A percentile compares a stretch with the other conserved stretches of the same genome.
Evolutionary conservation across 2,329 filamentous ascomycete species (phyloP).

Genomic region (Venturia aucupariae): DNA sequence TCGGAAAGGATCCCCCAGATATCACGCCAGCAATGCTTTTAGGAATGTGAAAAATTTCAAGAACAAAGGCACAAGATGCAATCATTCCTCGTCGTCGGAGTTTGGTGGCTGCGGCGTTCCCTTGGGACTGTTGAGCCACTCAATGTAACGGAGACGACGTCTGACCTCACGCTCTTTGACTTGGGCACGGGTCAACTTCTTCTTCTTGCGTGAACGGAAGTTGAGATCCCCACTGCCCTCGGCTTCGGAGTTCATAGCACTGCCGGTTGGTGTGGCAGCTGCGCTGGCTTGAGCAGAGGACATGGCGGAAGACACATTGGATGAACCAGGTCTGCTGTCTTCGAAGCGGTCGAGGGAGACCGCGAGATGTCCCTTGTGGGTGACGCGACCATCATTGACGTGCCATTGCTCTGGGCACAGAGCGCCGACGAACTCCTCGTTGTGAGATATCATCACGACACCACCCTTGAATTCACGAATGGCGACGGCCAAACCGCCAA

Average conservation of each 20-base stretch:
- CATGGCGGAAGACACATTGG: slow-evolving; percentile 39
- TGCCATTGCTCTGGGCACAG: slow-evolving; percentile 96
- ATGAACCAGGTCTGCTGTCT: slow-evolving; percentile 59
- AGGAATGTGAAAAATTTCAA: neutral
- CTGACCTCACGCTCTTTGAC: slow-evolving; percentile 87
- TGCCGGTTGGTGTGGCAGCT: slow-evolving; percentile 18
- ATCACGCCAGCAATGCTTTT: slow-evolving; percentile 6
- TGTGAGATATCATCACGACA: slow-evolving; percentile 98
- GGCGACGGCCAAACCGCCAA: slow-evolving; percentile 92
- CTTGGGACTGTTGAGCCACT: slow-evolving; percentile 65
- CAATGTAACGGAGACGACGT: slow-evolving; percentile 72
- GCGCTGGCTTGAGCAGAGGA: slow-evolving; percentile 28
- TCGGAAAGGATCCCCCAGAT: neutral
- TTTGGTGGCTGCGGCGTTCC: slow-evolving; percentile 31
- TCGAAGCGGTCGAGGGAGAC: slow-evolving; percentile 78
- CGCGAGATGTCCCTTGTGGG: slow-evolving; percentile 69
- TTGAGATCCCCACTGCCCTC: slow-evolving; percentile 75
- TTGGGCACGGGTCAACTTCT: slow-evolving; percentile 97
- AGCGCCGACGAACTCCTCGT: slow-evolving; percentile 96
- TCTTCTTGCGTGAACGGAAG: slow-evolving; percentile 90
- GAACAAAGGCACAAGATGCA: neutral
- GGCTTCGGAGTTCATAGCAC: slow-evolving; percentile 40
- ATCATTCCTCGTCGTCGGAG: slow-evolving; percentile 30
- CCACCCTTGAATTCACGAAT: slow-evolving; percentile 98
- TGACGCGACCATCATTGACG: slow-evolving; percentile 78